Evolutionary conservation across 805 yeast genomes (phyloP).

Genomic region (Torulaspora microellipsoides): DNA sequence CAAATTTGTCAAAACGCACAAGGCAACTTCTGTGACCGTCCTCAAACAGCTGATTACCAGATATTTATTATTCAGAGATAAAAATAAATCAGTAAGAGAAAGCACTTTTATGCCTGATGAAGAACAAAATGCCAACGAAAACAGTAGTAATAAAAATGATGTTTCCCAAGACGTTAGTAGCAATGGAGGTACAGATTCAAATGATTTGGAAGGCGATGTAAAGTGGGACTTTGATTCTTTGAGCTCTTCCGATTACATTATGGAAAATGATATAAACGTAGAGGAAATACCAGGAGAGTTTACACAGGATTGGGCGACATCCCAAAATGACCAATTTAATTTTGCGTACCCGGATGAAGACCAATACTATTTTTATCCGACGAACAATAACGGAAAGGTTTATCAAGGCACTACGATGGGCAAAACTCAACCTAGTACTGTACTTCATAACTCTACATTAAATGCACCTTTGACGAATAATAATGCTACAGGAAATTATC

Average conservation of each 20-base stretch:
- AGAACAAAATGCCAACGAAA: constrained; percentile 27
- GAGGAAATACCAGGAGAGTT: constrained; percentile 34
- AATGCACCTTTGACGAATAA: constrained; percentile 24
- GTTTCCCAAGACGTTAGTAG: constrained; percentile 5
- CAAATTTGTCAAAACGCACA: constrained; percentile 63
- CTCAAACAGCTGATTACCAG: constrained; percentile 72
- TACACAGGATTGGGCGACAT: constrained; percentile 22
- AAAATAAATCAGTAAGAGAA: constrained; percentile 48
- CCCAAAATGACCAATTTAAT: constrained; percentile 25
- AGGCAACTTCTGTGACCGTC: constrained; percentile 51
- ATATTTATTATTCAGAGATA: constrained; percentile 73
- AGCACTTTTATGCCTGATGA: constrained; percentile 40
- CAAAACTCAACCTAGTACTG: constrained; percentile 21
- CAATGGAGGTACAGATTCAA: constrained; percentile 9
- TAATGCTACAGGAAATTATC: constrained; percentile 17
- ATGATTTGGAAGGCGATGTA: constrained; percentile 41
- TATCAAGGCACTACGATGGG: constrained; percentile 33
- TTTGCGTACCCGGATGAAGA: constrained; percentile 35
- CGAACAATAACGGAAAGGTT: constrained; percentile 17
- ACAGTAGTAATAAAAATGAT: constrained; percentile 1
- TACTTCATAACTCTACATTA: constrained; percentile 28
- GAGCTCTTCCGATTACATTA: constrained; percentile 65
- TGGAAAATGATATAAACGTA: constrained; percentile 61
- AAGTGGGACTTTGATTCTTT: constrained; percentile 91
- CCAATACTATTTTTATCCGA: constrained; percentile 24